Evolutionary conservation across 257 asterid species (phyloP).

Genomic region (Solanum piurae): DNA sequence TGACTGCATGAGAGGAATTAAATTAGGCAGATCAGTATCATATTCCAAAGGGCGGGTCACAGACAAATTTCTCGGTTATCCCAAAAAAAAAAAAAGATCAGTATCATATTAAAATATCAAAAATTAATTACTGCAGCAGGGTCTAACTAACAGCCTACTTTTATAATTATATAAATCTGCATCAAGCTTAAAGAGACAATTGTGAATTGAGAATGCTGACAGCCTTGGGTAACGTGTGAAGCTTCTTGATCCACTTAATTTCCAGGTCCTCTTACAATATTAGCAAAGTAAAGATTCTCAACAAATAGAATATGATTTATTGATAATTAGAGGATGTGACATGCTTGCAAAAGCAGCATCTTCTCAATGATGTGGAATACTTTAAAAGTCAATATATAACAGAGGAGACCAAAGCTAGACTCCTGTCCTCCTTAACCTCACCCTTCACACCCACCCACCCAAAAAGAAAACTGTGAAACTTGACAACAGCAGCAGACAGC

Average conservation of each 20-base stretch:
- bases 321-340: not conserved
- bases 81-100: too few relatives aligned
- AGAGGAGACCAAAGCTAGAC: not conserved
- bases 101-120: not conserved
- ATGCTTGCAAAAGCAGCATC: not conserved
- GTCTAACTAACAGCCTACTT: not conserved
- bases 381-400: not conserved
- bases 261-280: not conserved
- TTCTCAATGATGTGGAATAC: not conserved
- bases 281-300: not conserved
- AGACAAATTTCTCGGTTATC: too few relatives aligned
- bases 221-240: not conserved
- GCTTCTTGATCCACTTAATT: not conserved
- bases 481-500: not conserved
- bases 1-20: constrained; percentile 44
- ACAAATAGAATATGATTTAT: not conserved
- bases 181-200: not conserved
- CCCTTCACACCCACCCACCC: not conserved
- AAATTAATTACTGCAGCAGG: not conserved
- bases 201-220: not conserved
- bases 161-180: not conserved
- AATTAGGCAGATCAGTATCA: not conserved
- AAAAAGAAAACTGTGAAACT: not conserved
- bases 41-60: not conserved
- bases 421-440: not conserved